Evolutionary conservation across 169 alveolate species (phyloP).

Genomic region (Plasmodium reichenowi): DNA sequence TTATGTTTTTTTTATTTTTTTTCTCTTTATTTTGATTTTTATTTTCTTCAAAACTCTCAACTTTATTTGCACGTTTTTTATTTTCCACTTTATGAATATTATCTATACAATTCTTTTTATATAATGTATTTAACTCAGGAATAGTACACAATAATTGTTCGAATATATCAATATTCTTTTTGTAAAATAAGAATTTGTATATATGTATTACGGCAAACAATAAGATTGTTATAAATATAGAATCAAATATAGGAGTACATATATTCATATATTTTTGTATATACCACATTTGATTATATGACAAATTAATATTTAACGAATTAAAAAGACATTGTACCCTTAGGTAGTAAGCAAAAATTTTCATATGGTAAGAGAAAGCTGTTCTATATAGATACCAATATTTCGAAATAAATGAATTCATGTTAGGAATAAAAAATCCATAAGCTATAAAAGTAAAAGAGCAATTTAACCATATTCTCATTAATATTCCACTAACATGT

Average conservation of each 20-base stretch:
- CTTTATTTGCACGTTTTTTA: background rate
- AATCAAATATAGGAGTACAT: constrained; percentile 36
- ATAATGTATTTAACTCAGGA: constrained; percentile 37
- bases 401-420: constrained; percentile 49
- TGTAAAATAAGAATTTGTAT: constrained; percentile 8
- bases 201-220: constrained; percentile 32
- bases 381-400: constrained; percentile 42
- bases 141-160: constrained; percentile 22
- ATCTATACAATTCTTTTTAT: background rate
- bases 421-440: constrained; percentile 55
- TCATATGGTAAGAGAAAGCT: constrained; percentile 44
- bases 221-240: constrained; percentile 41
- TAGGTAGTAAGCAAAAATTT: constrained; percentile 31
- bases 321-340: constrained; percentile 49
- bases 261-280: constrained; percentile 60
- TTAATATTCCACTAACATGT: constrained; percentile 60
- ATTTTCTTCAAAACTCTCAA: background rate
- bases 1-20: background rate
- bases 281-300: constrained; percentile 69
- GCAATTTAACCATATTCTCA: constrained; percentile 69
- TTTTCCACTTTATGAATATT: constrained; percentile 38
- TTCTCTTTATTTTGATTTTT: background rate
- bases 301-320: constrained; percentile 23
- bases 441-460: constrained; percentile 60
- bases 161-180: constrained; percentile 36